Evolutionary conservation across 2,329 filamentous ascomycete species (phyloP), one percentile per base, ranked within the genome.

Genomic region (Bretziella fagacearum): DNA sequence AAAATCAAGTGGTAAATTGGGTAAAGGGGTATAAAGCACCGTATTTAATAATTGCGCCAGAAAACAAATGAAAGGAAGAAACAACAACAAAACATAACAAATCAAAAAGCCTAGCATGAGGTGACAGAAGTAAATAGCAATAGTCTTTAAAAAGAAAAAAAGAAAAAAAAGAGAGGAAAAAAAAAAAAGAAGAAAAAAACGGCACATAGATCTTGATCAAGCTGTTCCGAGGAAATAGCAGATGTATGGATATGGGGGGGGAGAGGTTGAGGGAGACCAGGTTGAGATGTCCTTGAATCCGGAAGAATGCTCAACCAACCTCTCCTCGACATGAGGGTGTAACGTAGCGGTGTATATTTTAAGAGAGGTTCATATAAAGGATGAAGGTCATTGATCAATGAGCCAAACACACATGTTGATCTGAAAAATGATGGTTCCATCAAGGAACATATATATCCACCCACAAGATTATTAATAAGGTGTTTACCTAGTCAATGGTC

Each of bases 401-500:
- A n/a, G n/a, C n/a, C 17, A 39, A 22, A 18, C 20, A 39, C 20
- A 39, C 35, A 7, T 10, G 30, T 6, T n/a, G 5, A 5, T 13
- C 35, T 10, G n/a, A n/a, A n/a, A 23, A 23, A 10, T 39, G 17
- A n/a, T 7, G 18, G 13, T 39, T 39, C 17, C 35, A 22, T 39
- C 35, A 39, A 39, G 35, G 23, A 39, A 39, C 7, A 7, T 6
- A 22, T 6, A 39, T n/a, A 33, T 33, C 7, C 10, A 6, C 23
- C 17, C 2, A 10, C 18, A 22, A 39, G 6, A 22, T 22, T 39
- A n/a, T n/a, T n/a, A n/a, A n/a, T n/a, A 15, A 15, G 30, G n/a
- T 2, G 10, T 20, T 5, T 44, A 17, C 49, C 63, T 65, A 77
- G 56, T 77, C 73, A 53, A 77, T 77, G 2, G 73, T 77, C 73